phyloP scores from a whole-genome alignment of 768 basidiomycete genomes.

The Auriscalpium orientale region DNA sequence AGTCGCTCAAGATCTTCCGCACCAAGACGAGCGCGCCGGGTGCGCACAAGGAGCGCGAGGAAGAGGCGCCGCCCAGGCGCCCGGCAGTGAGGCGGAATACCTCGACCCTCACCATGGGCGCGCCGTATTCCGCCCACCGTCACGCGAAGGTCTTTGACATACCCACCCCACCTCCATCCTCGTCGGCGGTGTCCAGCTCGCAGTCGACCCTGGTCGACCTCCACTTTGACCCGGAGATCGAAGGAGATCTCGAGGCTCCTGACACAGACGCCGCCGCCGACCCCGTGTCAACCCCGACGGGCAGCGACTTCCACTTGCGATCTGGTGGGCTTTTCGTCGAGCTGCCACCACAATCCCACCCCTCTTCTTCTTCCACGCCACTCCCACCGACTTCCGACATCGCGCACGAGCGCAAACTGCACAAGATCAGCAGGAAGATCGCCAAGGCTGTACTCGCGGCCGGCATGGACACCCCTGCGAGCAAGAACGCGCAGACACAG shows the following conservation, averaged over 20 bases:
- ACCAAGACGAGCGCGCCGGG: background rate
- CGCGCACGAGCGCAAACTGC: slow-evolving; percentile 9
- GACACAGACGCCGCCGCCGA: slow-evolving; percentile 1
- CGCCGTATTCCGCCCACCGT: background rate
- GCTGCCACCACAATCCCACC: background rate
- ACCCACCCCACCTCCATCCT: background rate
- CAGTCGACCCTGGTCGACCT: slow-evolving; percentile 13
- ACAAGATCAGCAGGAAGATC: slow-evolving; percentile 12
- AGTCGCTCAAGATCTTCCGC: slow-evolving; percentile 11
- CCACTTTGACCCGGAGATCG: background rate
- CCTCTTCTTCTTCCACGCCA: slow-evolving; percentile 2
- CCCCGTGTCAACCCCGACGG: slow-evolving; percentile 2
- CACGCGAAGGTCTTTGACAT: background rate
- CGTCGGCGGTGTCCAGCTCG: slow-evolving; percentile 3
- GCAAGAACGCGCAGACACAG: background rate
- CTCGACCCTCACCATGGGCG: background rate
- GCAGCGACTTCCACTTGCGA: background rate
- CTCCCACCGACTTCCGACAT: background rate
- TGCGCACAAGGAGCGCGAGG: background rate
- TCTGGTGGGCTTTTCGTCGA: slow-evolving; percentile 16
- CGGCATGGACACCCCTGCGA: slow-evolving; percentile 12
- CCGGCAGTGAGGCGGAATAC: slow-evolving; percentile 4
- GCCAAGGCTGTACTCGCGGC: slow-evolving; percentile 16
- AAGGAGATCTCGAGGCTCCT: background rate
- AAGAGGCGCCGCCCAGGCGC: background rate